Conservation (phyloP, 1,284 basidiomycete genomes). For the Trichosporon asahii region DNA sequence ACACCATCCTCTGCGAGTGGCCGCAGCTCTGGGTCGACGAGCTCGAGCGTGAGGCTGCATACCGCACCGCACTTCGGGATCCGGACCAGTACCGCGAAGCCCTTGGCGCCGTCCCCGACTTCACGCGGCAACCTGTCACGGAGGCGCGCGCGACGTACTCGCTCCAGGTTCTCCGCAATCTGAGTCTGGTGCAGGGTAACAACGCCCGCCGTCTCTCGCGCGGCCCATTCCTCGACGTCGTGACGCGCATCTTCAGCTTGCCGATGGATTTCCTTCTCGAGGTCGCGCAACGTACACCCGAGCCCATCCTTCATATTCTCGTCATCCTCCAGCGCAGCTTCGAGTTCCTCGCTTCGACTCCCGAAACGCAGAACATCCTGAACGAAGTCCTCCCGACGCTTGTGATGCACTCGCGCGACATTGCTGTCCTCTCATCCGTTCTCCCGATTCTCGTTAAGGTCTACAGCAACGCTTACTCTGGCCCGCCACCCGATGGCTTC, state of each 20-base stretch:
- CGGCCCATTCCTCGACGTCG: conserved; percentile 27
- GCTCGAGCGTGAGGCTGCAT: conserved; percentile 37
- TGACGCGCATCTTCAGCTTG: conserved; percentile 39
- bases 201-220: conserved; percentile 37
- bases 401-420: conserved; percentile 39
- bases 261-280: conserved; percentile 38
- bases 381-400: conserved; percentile 33
- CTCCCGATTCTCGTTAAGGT: conserved; percentile 37
- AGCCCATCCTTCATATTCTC: conserved; percentile 41
- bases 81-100: conserved; percentile 16
- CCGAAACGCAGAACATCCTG: conserved; percentile 21
- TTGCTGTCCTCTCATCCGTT: conserved; percentile 32
- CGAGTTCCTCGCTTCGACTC: conserved; percentile 23
- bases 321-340: conserved; percentile 34
- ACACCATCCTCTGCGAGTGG: conserved; percentile 35
- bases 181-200: conserved; percentile 33
- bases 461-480: background rate
- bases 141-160: conserved; percentile 38
- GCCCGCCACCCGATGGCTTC: conserved; percentile 25
- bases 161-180: conserved; percentile 43
- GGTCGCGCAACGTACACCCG: conserved; percentile 33
- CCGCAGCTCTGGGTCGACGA: conserved; percentile 38
- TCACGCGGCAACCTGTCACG: conserved; percentile 29
- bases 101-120: conserved; percentile 34
- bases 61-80: conserved; percentile 7